phyloP scores from a whole-genome alignment of 331 rosid species.

The Telfairia occidentalis region DNA sequence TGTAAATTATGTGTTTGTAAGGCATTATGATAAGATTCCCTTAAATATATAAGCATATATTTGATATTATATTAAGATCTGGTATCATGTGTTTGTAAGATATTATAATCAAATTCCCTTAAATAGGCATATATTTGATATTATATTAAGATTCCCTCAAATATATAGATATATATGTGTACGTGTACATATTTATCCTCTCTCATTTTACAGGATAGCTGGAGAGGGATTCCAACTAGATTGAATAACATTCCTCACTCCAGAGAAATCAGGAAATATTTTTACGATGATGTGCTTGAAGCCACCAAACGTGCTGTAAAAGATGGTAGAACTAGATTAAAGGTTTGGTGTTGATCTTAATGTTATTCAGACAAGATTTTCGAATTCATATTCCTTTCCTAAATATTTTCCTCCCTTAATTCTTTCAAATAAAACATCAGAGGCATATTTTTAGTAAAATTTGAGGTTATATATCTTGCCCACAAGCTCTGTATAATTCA shows the following conservation, averaged over 20 bases:
- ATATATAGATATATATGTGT: neutral
- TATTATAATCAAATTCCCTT: neutral
- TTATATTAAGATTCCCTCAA: neutral
- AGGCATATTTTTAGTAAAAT: neutral
- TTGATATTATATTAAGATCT: neutral
- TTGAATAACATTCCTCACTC: conserved; percentile 92
- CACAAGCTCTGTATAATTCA: neutral
- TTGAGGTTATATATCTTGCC: neutral
- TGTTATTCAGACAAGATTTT: neutral
- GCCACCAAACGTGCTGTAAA: conserved; percentile 63
- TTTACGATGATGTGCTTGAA: conserved; percentile 68
- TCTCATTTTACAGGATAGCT: conserved; percentile 56
- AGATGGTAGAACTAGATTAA: conserved; percentile 63
- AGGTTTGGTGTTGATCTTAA: conserved; percentile 29
- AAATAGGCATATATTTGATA: neutral
- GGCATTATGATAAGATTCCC: neutral
- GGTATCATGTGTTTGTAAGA: neutral
- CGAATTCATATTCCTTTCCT: neutral
- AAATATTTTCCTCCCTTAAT: neutral
- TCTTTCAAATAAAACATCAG: neutral
- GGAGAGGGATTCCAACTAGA: conserved; percentile 96
- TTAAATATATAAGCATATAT: neutral
- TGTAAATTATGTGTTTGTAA: neutral
- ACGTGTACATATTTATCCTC: neutral
- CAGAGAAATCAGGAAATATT: conserved; percentile 76